Base-by-base conservation (phyloP, 2,329 filamentous ascomycete species). In the Neofusicoccum ribis region DNA sequence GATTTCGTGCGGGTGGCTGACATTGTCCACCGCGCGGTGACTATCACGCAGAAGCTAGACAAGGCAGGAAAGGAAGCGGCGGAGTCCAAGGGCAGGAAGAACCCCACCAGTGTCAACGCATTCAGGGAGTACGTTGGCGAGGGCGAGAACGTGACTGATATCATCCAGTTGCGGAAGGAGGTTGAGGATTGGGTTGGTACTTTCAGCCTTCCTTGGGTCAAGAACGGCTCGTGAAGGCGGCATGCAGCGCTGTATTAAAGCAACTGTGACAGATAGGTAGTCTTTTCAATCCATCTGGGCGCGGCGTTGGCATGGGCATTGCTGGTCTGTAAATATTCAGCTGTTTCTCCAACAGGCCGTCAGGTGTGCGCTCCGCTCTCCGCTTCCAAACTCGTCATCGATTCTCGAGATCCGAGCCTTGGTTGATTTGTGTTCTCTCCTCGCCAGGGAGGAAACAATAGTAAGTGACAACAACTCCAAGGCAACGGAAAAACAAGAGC, bases 1-100 rank as follows among this genome's bases (percentile, higher is more conserved):
- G 93, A 97, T 82, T 99, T 99, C 80, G 90, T 92, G 83, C 88
- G 91, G 36, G 77, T 80, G 1, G 78, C 77, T 36, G 78, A 80
- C 59, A 72, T 79, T 46, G 76, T 80, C 20, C 74, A 80, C 66
- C 77, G 77, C 41, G 77, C 77, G 23, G 77, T 79, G 15, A 72
- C 73, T 9, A 79, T 80, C 64, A 79, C 78, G 6, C 76, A 78
- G 65, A 77, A 77, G 68, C 68, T 79, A 3, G 77, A 79, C 68
- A 78, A 78, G 66, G 71, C 73, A 7, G 77, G 76, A 1, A 77
- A 75, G 67, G 72, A 78, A 64, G 74, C 75, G 66, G 76, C 75
- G 2, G 74, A 78, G 56, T 66, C 74, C 63, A 72, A 70, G 46
- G 73, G 73, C 6, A 72, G 77, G 65, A 79, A 79, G 71, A 76